Evolutionary conservation across 768 basidiomycete species (phyloP).

Genomic region (Leccinum rimulosum): DNA sequence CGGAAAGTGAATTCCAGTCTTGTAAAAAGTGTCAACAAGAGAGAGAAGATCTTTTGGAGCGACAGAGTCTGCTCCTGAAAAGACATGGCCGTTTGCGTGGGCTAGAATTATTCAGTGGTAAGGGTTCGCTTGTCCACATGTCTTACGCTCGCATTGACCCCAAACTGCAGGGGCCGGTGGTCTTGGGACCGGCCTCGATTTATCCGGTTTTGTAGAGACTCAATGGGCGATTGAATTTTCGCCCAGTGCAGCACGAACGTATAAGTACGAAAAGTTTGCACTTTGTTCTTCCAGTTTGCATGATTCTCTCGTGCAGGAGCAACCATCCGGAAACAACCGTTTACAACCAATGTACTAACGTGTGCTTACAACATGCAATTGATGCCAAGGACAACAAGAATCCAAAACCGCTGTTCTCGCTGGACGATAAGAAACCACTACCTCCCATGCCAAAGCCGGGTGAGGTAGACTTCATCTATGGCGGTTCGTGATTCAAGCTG

Average conservation of each 20-base stretch:
- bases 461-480: constrained; percentile 70
- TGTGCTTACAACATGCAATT: constrained; percentile 58
- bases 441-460: constrained; percentile 54
- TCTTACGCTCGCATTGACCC: background rate
- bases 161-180: constrained; percentile 63
- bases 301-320: constrained; percentile 35
- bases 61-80: constrained; percentile 30
- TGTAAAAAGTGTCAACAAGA: constrained; percentile 43
- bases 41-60: constrained; percentile 30
- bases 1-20: constrained; percentile 26
- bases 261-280: constrained; percentile 41
- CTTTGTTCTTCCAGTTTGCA: background rate
- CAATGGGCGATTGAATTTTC: constrained; percentile 69
- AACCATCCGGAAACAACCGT: constrained; percentile 63
- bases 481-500: constrained; percentile 44
- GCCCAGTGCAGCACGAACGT: constrained; percentile 62
- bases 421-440: constrained; percentile 38
- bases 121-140: constrained; percentile 7
- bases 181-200: constrained; percentile 62
- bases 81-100: constrained; percentile 49
- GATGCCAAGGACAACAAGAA: constrained; percentile 42
- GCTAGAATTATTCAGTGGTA: constrained; percentile 71
- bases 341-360: constrained; percentile 63
- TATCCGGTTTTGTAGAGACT: constrained; percentile 61
- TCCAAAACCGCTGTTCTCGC: constrained; percentile 39